phyloP scores from a whole-genome alignment of 2,329 filamentous ascomycete genomes.

The Rasamsonia emersonii region DNA sequence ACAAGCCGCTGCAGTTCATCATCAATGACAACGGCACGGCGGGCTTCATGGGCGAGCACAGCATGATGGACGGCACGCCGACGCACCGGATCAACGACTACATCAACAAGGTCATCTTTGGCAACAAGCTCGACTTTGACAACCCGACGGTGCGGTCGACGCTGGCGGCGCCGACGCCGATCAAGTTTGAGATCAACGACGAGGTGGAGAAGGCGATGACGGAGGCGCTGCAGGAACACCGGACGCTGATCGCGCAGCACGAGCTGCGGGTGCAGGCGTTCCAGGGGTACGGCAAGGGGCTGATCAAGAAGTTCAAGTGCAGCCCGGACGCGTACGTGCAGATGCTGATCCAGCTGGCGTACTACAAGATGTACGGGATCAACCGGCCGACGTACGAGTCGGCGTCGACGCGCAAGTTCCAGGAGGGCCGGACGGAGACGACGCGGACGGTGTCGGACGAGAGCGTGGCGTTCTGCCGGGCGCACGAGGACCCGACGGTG shows the following conservation, averaged over 20 bases:
- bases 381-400: conserved; percentile 97
- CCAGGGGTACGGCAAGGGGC: conserved; percentile 92
- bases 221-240: conserved; percentile 69
- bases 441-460: conserved; percentile 89
- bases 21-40: conserved; percentile 96
- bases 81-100: conserved; percentile 96
- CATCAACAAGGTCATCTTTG: conserved; percentile 82
- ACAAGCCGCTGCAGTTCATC: conserved; percentile 98
- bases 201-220: conserved; percentile 70
- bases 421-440: conserved; percentile 92
- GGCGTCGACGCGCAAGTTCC: conserved; percentile 87
- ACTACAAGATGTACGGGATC: conserved; percentile 98
- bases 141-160: conserved; percentile 68
- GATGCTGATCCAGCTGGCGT: conserved; percentile 96
- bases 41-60: conserved; percentile 97
- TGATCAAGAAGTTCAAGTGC: conserved; percentile 99
- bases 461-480: conserved; percentile 77
- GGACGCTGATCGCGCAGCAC: conserved; percentile 71
- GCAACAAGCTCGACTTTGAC: conserved; percentile 87
- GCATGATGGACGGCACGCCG: conserved; percentile 99
- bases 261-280: conserved; percentile 91
- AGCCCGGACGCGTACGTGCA: conserved; percentile 96
- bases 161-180: conserved; percentile 67
- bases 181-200: conserved; percentile 70
- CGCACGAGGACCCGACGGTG: conserved; percentile 64